A percentile compares a stretch with the other conserved stretches of the same genome.
These are phyloP conservation scores for Ascochyta koolunga DNA, from an alignment of 2,329 filamentous ascomycete genomes.

Conservation along the genomic window DNA sequence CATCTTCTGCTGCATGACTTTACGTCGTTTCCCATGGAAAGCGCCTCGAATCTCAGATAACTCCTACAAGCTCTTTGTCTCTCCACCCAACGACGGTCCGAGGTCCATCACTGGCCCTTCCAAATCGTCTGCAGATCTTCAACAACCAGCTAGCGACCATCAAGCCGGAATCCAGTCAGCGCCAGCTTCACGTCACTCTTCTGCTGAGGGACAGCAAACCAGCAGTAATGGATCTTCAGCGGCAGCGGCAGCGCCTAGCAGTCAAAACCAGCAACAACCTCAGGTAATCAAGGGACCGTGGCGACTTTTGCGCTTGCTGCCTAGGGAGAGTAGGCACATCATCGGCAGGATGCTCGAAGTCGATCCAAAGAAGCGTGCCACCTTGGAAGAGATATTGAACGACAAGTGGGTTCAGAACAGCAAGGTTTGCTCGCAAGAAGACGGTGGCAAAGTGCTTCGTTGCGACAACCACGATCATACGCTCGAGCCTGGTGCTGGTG, in stretches of 20 bases:
- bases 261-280: conserved; percentile 58
- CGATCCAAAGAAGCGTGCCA: conserved; percentile 81
- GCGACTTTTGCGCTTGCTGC: conserved; percentile 84
- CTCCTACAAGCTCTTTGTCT: conserved; percentile 90
- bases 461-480: conserved; percentile 83
- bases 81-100: conserved; percentile 69
- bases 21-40: conserved; percentile 96
- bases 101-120: conserved; percentile 40
- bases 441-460: conserved; percentile 72
- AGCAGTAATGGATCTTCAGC: conserved; percentile 22
- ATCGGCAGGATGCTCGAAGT: conserved; percentile 92
- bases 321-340: conserved; percentile 86
- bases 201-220: conserved; percentile 31
- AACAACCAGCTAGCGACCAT: conserved; percentile 45
- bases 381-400: conserved; percentile 81
- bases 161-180: conserved; percentile 44
- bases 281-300: conserved; percentile 86
- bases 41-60: conserved; percentile 89
- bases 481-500: conserved; percentile 68
- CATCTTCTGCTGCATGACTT: conserved; percentile 98
- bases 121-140: conserved; percentile 43
- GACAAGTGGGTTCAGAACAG: conserved; percentile 91
- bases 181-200: conserved; percentile 49
- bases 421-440: conserved; percentile 79
- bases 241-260: conserved; percentile 25